A percentile compares a stretch with the other conserved stretches of the same genome.
Evolutionary conservation across 1,139 yeast genomes (phyloP).

Genomic region (Pichia inconspicua): DNA sequence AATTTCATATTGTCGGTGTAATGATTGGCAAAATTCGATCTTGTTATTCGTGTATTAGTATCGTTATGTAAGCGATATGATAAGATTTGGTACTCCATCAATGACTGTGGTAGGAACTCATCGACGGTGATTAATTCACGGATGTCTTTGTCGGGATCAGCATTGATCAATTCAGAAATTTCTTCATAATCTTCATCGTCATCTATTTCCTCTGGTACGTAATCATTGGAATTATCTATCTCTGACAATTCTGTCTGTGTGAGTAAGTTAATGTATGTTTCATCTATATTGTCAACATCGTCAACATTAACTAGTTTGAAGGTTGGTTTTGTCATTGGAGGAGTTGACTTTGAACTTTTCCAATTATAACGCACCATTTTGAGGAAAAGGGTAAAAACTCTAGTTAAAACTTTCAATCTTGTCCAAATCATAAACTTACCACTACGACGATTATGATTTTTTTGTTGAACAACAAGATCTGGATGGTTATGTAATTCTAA

Average conservation of each 20-base stretch:
- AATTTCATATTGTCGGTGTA: slow-evolving; percentile 21
- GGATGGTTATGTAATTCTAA: slow-evolving; percentile 18
- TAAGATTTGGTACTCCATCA: background rate
- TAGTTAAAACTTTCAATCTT: background rate
- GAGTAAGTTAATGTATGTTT: slow-evolving; percentile 17
- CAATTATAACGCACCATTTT: background rate
- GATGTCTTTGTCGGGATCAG: too few relatives aligned
- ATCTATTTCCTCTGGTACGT: background rate
- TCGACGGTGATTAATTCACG: background rate
- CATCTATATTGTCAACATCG: slow-evolving; percentile 11
- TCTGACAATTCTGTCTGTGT: slow-evolving; percentile 32
- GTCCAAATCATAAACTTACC: slow-evolving; percentile 9
- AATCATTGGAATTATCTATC: slow-evolving; percentile 32
- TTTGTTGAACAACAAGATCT: slow-evolving; percentile 14
- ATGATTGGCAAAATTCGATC: slow-evolving; percentile 33
- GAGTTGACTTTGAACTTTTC: background rate
- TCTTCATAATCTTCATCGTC: background rate
- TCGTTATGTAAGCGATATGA: background rate
- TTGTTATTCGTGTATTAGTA: slow-evolving; percentile 30
- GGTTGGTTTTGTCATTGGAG: background rate
- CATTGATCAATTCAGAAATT: background rate
- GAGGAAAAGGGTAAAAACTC: background rate
- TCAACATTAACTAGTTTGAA: slow-evolving; percentile 2
- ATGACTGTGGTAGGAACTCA: background rate
- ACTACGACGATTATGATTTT: background rate